These are phyloP conservation scores for Apiospora aurea DNA, from an alignment of 2,329 filamentous ascomycete species.

Conservation along the genomic window DNA sequence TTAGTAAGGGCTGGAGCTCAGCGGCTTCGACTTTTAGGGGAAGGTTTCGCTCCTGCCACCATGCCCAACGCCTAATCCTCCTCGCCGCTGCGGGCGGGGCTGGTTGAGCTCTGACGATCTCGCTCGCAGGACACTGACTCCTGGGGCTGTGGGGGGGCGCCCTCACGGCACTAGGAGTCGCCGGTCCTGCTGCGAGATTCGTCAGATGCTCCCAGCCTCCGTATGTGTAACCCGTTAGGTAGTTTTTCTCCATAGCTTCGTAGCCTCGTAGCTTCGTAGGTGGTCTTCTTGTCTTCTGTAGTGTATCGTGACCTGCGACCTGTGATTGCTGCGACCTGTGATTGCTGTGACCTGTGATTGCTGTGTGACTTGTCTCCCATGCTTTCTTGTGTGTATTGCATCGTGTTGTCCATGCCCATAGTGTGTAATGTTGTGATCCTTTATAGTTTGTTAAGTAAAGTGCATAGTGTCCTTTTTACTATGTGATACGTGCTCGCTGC, in stretches of 20 bases:
- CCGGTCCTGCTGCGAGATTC: neutral
- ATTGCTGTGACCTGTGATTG: too few relatives aligned
- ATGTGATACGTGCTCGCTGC: too few relatives aligned
- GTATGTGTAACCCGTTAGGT: neutral
- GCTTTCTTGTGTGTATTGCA: neutral
- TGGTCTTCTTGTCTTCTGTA: too few relatives aligned
- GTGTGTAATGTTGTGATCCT: neutral
- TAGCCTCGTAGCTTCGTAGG: too few relatives aligned
- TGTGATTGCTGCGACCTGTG: too few relatives aligned
- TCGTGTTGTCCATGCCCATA: neutral
- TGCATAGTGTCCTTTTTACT: neutral
- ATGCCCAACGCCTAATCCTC: neutral
- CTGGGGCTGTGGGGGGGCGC: neutral
- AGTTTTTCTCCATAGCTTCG: too few relatives aligned
- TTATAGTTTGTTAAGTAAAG: neutral
- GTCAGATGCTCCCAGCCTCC: neutral
- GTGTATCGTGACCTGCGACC: too few relatives aligned
- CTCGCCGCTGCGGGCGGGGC: neutral
- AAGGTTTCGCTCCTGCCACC: neutral
- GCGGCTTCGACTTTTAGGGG: neutral
- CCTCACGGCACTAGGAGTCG: neutral
- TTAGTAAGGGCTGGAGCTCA: neutral
- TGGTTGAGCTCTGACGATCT: neutral
- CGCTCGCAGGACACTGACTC: neutral
- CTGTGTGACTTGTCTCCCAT: too few relatives aligned